Conservation (phyloP, 768 basidiomycete genomes). For the Flagelloscypha sp. region DNA sequence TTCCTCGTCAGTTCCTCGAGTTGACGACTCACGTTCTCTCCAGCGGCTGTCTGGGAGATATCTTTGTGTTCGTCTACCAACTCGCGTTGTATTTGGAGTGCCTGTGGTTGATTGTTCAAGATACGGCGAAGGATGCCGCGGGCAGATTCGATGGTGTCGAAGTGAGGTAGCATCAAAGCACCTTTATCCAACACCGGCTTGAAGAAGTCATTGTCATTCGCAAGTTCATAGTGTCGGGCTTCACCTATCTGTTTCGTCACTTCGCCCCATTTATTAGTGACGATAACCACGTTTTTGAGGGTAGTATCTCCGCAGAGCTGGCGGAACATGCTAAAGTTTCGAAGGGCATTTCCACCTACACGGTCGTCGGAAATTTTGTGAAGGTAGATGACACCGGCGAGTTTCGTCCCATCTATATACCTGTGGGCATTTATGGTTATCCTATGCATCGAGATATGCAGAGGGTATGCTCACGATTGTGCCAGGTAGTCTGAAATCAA, state of each 20-base stretch:
- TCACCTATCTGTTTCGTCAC: constrained; percentile 25
- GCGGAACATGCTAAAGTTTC: constrained; percentile 34
- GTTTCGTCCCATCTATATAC: constrained; percentile 16
- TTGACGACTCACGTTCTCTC: constrained; percentile 42
- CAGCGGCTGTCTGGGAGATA: constrained; percentile 45
- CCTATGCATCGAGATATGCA: not conserved
- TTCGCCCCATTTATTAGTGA: constrained; percentile 32
- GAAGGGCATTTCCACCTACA: constrained; percentile 26
- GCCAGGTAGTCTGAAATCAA: constrained; percentile 47
- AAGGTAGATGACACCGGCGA: constrained; percentile 29
- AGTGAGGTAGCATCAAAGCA: constrained; percentile 28
- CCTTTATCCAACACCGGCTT: constrained; percentile 35
- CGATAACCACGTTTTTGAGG: constrained; percentile 33
- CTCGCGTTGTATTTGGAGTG: constrained; percentile 48
- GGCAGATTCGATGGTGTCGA: constrained; percentile 30
- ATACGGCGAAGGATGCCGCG: constrained; percentile 34
- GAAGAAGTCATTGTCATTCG: constrained; percentile 30
- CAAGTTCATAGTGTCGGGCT: constrained; percentile 27
- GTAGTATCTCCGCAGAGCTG: constrained; percentile 32
- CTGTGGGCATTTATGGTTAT: not conserved
- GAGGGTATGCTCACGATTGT: too few relatives aligned
- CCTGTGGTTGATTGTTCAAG: constrained; percentile 28
- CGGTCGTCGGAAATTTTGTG: constrained; percentile 25
- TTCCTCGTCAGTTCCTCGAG: constrained; percentile 37
- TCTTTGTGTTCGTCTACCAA: constrained; percentile 40